Percentiles rank a stretch among this genome's conserved stretches.
Conservation (phyloP, 495 filamentous ascomycete genomes). For the Penicillium riverlandense region DNA sequence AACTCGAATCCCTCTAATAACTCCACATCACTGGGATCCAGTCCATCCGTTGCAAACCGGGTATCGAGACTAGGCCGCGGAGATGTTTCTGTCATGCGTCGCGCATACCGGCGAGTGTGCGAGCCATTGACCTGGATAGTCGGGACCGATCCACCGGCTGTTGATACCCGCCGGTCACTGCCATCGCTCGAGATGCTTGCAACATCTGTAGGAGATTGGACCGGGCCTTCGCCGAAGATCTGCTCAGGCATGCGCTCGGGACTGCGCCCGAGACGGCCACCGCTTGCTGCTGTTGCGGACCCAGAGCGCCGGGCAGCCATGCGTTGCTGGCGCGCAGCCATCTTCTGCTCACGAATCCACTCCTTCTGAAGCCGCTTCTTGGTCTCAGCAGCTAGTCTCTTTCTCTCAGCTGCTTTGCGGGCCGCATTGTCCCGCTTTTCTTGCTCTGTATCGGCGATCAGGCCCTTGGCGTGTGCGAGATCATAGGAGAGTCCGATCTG, state of each 20-base stretch:
- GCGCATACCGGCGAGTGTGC: slow-evolving; percentile 9
- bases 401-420: slow-evolving; percentile 36
- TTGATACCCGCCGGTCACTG: slow-evolving; percentile 7
- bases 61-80: slow-evolving; percentile 23
- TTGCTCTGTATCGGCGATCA: slow-evolving; percentile 55
- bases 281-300: slow-evolving; percentile 3
- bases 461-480: slow-evolving; percentile 72
- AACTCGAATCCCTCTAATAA: slow-evolving; percentile 41
- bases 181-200: slow-evolving; percentile 12
- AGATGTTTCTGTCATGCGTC: slow-evolving; percentile 9
- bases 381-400: slow-evolving; percentile 34
- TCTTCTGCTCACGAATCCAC: slow-evolving; percentile 43
- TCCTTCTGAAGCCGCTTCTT: slow-evolving; percentile 44
- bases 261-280: slow-evolving; percentile 1
- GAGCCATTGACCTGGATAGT: slow-evolving; percentile 26
- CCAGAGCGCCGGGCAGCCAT: slow-evolving; percentile 16
- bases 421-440: slow-evolving; percentile 47
- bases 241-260: slow-evolving; percentile 6
- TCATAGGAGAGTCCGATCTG: slow-evolving; percentile 79
- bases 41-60: slow-evolving; percentile 12
- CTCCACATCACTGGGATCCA: slow-evolving; percentile 19
- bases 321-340: slow-evolving; percentile 35
- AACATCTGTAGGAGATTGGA: slow-evolving; percentile 21
- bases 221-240: slow-evolving; percentile 16
- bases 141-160: slow-evolving; percentile 19